Evolutionary conservation across 768 basidiomycete genomes (phyloP).

Genomic region (Rhodotorula taiwanensis): DNA sequence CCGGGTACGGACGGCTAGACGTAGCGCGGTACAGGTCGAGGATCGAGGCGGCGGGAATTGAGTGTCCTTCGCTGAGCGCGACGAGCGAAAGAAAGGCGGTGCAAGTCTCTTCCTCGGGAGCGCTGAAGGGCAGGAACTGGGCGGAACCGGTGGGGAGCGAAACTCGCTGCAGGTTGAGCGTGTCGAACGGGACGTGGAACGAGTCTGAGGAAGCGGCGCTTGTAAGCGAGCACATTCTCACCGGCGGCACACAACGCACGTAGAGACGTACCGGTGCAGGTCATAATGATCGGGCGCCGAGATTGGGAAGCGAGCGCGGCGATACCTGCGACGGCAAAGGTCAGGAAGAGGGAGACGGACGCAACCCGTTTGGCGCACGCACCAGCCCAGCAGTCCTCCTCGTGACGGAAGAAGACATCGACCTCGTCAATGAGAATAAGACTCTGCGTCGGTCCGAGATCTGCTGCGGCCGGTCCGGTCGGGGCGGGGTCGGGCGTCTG

Average conservation of each 20-base stretch:
- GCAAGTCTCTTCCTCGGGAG: slow-evolving; percentile 49
- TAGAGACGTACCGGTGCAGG: slow-evolving; percentile 73
- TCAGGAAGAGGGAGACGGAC: too few species aligned
- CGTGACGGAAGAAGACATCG: slow-evolving; percentile 83
- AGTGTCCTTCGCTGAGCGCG: slow-evolving; percentile 55
- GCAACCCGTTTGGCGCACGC: background rate
- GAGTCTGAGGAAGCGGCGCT: slow-evolving; percentile 54
- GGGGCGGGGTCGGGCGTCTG: too few species aligned
- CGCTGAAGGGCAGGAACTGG: slow-evolving; percentile 60
- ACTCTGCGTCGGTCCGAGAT: slow-evolving; percentile 61
- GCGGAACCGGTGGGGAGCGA: slow-evolving; percentile 43
- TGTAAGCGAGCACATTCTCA: too few species aligned
- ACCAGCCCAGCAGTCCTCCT: slow-evolving; percentile 51
- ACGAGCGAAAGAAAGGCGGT: slow-evolving; percentile 64
- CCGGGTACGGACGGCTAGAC: background rate
- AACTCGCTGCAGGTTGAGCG: slow-evolving; percentile 48
- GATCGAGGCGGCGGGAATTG: slow-evolving; percentile 43
- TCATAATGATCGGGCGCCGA: slow-evolving; percentile 81
- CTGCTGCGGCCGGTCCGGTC: too few species aligned
- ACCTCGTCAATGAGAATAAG: slow-evolving; percentile 90
- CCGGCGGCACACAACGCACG: background rate
- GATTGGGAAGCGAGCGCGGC: slow-evolving; percentile 73
- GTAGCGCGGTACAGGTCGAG: slow-evolving; percentile 45
- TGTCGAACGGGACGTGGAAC: slow-evolving; percentile 60
- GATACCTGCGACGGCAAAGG: slow-evolving; percentile 68